Conservation (phyloP, 371 early-diverging fungal genomes). For the Mortierella sp. region DNA sequence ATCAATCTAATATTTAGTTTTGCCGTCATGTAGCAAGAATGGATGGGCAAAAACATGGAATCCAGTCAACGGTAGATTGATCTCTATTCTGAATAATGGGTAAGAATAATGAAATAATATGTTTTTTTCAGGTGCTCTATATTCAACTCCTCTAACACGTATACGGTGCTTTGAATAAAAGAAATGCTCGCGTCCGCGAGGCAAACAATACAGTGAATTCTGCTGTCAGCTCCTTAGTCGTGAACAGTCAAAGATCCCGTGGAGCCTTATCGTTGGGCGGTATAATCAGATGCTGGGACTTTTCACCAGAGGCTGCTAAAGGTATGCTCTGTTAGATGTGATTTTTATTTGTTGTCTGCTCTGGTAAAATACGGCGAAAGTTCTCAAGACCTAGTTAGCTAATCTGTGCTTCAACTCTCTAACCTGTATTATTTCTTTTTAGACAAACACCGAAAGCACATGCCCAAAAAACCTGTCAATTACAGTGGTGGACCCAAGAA, state of each 20-base stretch:
- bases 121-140: no score
- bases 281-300: constrained; percentile 47
- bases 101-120: constrained; percentile 8
- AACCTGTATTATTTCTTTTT: background rate
- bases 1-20: background rate
- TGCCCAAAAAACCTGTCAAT: constrained; percentile 26
- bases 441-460: constrained; percentile 23
- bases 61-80: constrained; percentile 42
- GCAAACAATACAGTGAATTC: constrained; percentile 8
- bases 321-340: constrained; percentile 10
- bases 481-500: constrained; percentile 50
- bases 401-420: background rate
- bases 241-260: constrained; percentile 40
- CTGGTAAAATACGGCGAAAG: background rate
- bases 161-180: background rate
- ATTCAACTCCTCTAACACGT: background rate
- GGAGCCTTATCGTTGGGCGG: constrained; percentile 33
- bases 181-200: constrained; percentile 29
- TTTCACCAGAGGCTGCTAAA: constrained; percentile 52
- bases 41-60: constrained; percentile 54
- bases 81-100: constrained; percentile 39
- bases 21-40: constrained; percentile 19
- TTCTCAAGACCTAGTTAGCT: no score
- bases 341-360: background rate
- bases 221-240: constrained; percentile 19